Conservation (phyloP, 129 eudicot species). For the Flaveria bidentis region DNA sequence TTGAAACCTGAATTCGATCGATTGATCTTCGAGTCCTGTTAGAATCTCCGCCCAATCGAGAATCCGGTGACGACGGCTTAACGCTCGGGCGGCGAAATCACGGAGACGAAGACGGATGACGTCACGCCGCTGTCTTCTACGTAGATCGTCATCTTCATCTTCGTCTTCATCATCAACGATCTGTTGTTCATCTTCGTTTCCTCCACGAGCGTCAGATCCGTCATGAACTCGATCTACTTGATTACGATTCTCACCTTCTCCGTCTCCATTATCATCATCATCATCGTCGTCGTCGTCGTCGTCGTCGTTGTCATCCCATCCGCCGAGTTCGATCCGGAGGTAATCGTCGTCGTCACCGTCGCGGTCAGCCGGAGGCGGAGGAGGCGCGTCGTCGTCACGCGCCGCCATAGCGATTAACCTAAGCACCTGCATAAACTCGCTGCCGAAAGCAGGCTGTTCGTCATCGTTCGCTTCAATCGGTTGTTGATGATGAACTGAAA, state of each 20-base stretch:
- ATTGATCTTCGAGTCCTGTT: conserved; percentile 79
- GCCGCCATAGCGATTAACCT: conserved; percentile 69
- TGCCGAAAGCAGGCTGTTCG: conserved; percentile 41
- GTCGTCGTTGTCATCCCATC: conserved; percentile 57
- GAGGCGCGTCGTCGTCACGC: conserved; percentile 72
- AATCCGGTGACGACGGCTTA: conserved; percentile 49
- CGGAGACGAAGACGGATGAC: conserved; percentile 58
- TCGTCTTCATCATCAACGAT: conserved; percentile 24
- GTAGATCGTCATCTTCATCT: conserved; percentile 30
- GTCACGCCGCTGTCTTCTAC: conserved; percentile 49
- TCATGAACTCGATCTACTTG: conserved; percentile 18
- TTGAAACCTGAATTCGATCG: conserved; percentile 73
- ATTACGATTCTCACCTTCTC: conserved; percentile 24
- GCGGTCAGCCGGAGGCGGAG: conserved; percentile 55
- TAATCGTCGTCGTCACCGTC: conserved; percentile 46
- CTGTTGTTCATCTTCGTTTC: conserved; percentile 31
- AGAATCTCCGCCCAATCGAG: conserved; percentile 92
- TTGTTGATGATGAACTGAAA: conserved; percentile 38
- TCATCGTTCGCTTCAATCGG: conserved; percentile 36
- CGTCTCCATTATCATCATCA: conserved; percentile 21
- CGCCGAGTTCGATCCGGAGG: conserved; percentile 73
- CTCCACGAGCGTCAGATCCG: conserved; percentile 26
- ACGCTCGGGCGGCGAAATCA: conserved; percentile 58
- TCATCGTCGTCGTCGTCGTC: conserved; percentile 31
- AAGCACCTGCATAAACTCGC: conserved; percentile 68